phyloP scores from a whole-genome alignment of 805 yeast genomes.

The Wickerhamiella domercqiae region DNA sequence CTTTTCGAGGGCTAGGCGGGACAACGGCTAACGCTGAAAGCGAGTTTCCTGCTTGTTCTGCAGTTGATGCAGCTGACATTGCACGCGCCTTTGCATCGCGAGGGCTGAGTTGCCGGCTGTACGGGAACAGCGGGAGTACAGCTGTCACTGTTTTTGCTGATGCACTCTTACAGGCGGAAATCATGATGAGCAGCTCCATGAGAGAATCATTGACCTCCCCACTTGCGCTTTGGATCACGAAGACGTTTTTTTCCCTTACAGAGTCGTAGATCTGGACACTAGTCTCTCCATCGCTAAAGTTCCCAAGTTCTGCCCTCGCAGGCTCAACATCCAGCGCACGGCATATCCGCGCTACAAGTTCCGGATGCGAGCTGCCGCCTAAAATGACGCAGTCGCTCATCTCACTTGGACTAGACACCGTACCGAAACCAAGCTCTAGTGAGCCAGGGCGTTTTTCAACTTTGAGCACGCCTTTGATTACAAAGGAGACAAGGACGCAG shows the following conservation, averaged over 20 bases:
- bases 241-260: constrained; percentile 92
- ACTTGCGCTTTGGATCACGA: constrained; percentile 73
- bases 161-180: constrained; percentile 87
- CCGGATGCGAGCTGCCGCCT: constrained; percentile 84
- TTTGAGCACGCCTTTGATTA: too few relatives aligned
- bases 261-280: constrained; percentile 73
- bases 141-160: constrained; percentile 81
- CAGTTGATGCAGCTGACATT: not conserved
- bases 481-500: too few relatives aligned
- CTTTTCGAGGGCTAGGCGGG: constrained; percentile 13
- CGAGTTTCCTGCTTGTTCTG: constrained; percentile 1
- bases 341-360: constrained; percentile 60
- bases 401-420: too few relatives aligned
- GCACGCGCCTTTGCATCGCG: constrained; percentile 38
- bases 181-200: constrained; percentile 65
- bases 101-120: constrained; percentile 89
- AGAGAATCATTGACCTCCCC: constrained; percentile 81
- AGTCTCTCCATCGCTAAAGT: constrained; percentile 75
- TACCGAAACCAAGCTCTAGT: too few relatives aligned
- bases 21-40: not conserved
- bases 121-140: constrained; percentile 85
- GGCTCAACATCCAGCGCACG: constrained; percentile 56
- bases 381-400: constrained; percentile 80
- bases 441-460: too few relatives aligned
- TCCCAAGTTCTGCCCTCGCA: constrained; percentile 39